phyloP scores from a whole-genome alignment of 441 rosid species.

The Eruca vesicaria region DNA sequence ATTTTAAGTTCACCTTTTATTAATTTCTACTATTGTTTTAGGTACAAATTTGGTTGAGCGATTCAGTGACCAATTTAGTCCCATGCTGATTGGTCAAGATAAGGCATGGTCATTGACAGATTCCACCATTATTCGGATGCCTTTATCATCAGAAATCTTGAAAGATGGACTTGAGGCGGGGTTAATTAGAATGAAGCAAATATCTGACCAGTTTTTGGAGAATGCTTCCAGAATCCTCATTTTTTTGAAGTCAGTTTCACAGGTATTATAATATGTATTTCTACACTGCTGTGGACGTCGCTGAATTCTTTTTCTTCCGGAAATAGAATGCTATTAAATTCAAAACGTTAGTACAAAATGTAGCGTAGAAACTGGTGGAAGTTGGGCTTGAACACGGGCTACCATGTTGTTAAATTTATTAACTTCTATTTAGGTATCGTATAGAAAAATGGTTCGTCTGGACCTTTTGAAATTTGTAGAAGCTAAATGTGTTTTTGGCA shows the following conservation, averaged over 20 bases:
- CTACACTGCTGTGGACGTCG: neutral
- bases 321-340: conserved; percentile 2
- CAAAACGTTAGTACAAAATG: neutral
- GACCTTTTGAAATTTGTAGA: conserved; percentile 8
- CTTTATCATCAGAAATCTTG: conserved; percentile 77
- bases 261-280: conserved; percentile 51
- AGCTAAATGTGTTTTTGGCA: conserved; percentile 8
- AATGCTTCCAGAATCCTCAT: conserved; percentile 81
- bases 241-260: conserved; percentile 81
- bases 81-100: conserved; percentile 82
- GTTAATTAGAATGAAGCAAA: conserved; percentile 58
- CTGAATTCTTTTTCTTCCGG: neutral
- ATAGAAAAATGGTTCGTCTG: conserved; percentile 4
- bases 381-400: conserved; percentile 7
- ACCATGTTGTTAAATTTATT: neutral
- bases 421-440: conserved; percentile 5
- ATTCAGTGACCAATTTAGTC: conserved; percentile 85
- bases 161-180: conserved; percentile 84
- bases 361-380: neutral
- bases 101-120: conserved; percentile 68
- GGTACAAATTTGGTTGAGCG: conserved; percentile 88
- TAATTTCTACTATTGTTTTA: conserved; percentile 33
- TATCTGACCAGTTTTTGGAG: conserved; percentile 71
- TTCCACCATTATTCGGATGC: conserved; percentile 95
- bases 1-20: conserved; percentile 1